Base-by-base conservation (phyloP, 352 stramenopile species). In the Globisporangium middletonii region DNA sequence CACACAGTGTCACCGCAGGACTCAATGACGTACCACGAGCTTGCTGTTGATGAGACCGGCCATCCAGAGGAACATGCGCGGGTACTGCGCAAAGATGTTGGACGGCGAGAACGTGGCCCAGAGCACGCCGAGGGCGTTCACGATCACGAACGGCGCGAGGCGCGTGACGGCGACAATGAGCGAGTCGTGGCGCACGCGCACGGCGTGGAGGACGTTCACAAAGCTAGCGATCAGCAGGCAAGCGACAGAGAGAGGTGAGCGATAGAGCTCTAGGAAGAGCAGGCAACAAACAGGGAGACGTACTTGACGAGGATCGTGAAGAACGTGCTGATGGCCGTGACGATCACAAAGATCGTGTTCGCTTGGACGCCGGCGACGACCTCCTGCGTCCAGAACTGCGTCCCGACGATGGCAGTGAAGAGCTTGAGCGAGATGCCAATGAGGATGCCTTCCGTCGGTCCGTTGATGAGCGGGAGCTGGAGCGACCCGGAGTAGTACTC, bases 391-490 rank as follows among this genome's bases (percentile, higher is more conserved):
- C 85, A 95, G 50, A 95, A 92, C 23, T 73, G 64, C 41, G 79
- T 58, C 8, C 85, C 85, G 23, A 88, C 59, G 0, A 59, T 43
- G 0, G 83, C 77, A 18, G 85, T 95, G 54, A 89, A 68, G 8
- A 95, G 67, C 70, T 95, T 92, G 6, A 95, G 48, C 23, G 65
- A 69, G 49, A 92, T 73, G 2, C 71, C 85, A 50, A 96, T 88
- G 41, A 99, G 63, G 45, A 99, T 88, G 57, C 97, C 97, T 70
- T 99, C 96, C 13, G 79, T 98, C 2, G 97, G 96, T 18, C 96
- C 97, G 75, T 99, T 99, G 60, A 99, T 87, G 35, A 97, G 78
- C 35, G 96, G 96, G 50, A 99, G 73, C 57, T 98, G 82, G 12
- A 99, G 77, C 61, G 90, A 86, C 28, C 95, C 94, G 1, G 88